Conservation (phyloP, 2,329 filamentous ascomycete genomes). For the Beauveria australis region DNA sequence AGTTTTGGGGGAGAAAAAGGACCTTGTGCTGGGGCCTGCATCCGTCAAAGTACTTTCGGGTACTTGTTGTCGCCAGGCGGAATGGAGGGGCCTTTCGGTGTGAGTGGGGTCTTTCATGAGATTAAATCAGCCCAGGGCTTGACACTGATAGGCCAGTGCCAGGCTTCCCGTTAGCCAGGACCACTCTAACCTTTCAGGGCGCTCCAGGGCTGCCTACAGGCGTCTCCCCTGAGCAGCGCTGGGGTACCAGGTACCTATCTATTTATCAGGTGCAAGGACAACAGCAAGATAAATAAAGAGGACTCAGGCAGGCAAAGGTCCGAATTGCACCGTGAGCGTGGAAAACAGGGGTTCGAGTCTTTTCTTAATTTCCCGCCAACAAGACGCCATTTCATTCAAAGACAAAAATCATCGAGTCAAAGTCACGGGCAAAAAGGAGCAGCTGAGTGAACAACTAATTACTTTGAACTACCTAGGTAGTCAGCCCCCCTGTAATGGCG, state of each 20-base stretch:
- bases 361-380: conserved; percentile 4
- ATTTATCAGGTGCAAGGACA: no score
- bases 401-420: background rate
- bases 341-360: background rate
- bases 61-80: conserved; percentile 5
- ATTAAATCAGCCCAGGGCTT: conserved; percentile 31
- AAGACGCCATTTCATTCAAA: background rate
- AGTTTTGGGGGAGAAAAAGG: no score
- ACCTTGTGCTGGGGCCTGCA: background rate
- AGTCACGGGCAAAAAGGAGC: background rate
- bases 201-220: background rate
- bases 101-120: conserved; percentile 34
- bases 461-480: no score
- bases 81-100: conserved; percentile 19
- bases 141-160: conserved; percentile 18
- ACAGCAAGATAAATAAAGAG: no score
- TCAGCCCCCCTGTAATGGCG: background rate
- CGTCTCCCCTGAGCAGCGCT: conserved; percentile 6
- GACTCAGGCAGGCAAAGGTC: no score
- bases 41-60: background rate
- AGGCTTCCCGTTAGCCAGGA: background rate
- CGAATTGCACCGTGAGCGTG: background rate
- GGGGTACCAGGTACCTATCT: background rate
- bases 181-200: background rate
- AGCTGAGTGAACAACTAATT: no score